phyloP scores from a whole-genome alignment of 2,329 filamentous ascomycete genomes.

The Metarhizium brunneum region DNA sequence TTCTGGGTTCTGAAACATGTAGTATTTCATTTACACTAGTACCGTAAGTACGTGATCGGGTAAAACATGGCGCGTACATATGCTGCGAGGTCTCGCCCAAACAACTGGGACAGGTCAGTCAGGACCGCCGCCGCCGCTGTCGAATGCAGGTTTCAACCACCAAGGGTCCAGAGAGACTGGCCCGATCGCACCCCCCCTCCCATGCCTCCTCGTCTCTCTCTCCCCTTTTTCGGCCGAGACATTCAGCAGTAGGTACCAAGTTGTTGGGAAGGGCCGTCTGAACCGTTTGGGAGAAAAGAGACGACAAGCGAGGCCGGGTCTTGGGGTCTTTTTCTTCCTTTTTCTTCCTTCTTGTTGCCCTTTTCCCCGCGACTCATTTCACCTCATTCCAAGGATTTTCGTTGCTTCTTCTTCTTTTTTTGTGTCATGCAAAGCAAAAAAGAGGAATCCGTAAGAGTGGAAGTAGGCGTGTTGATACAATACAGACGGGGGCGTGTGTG shows the following conservation, averaged over 20 bases:
- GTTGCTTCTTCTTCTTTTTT: too few species aligned
- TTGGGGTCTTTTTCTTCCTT: too few species aligned
- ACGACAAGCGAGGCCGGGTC: not conserved
- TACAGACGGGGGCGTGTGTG: not conserved
- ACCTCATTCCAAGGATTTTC: not conserved
- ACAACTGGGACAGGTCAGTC: not conserved
- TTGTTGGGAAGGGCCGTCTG: not conserved
- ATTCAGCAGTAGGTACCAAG: not conserved
- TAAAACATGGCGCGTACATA: not conserved
- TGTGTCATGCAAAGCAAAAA: not conserved
- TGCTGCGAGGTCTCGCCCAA: not conserved
- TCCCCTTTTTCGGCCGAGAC: conserved; percentile 1
- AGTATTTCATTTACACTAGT: not conserved
- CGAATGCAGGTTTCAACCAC: not conserved
- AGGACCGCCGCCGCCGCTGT: not conserved
- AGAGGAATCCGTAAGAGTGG: too few species aligned
- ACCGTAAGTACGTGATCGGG: too few species aligned
- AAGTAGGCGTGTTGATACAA: not conserved
- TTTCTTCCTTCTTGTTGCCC: too few species aligned
- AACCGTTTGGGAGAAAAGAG: not conserved
- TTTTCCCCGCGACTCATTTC: not conserved
- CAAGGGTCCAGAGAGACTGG: not conserved
- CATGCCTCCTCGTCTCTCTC: not conserved
- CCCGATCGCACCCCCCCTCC: too few species aligned
- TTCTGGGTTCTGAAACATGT: not conserved